Evolutionary conservation across 345 rosid genomes (phyloP), one percentile per base, ranked within the genome.

Genomic region (Arabis alpina): DNA sequence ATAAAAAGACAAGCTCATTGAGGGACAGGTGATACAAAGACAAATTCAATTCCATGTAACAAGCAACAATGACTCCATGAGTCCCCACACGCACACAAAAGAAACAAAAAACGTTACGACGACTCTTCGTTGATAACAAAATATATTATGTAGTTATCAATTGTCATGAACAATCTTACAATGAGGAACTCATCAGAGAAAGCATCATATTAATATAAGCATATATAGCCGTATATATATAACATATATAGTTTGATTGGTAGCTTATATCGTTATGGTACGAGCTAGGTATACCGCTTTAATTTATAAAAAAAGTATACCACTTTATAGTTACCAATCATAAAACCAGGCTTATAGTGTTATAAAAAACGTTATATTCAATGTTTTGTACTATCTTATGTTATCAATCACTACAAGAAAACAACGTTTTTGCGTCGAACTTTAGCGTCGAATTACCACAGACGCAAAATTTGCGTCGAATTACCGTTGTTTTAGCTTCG

Each of bases 1-100:
- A 43, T 36, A 55, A 52, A 52, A 59, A 27, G 32, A 58, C 28
- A 25, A 70, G 44, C 49, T 49, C 50, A 49, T 32, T 49, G 58
- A 50, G 9, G 57, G 41, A 68, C 40, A 37, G 48, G 40, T 37
- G 24, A 52, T 34, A n/a, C 8, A 48, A 3, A 62, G 70, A 72
- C 49, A 72, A 10, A 44, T 72, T 72, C 76, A 23, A 53, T 61
- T 61, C 10, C 9, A 51, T 52, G 19, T 58, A 37, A 40, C 55
- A 58, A 27, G 60, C 13, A 34, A 41, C 53, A 51, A 16, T 71
- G 61, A 61, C 68, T 40, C 14, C 6, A 53, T 14, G 14, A 58
- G 48, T 40, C 15, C 15, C 53, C 23, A 49, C 39, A 6, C 23
- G 1, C 10, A 6, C 23, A 3, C 15, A n/a, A 32, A 3, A 4